Conservation (phyloP, 2,329 filamentous ascomycete species). For the Drechslerella stenobrocha region DNA sequence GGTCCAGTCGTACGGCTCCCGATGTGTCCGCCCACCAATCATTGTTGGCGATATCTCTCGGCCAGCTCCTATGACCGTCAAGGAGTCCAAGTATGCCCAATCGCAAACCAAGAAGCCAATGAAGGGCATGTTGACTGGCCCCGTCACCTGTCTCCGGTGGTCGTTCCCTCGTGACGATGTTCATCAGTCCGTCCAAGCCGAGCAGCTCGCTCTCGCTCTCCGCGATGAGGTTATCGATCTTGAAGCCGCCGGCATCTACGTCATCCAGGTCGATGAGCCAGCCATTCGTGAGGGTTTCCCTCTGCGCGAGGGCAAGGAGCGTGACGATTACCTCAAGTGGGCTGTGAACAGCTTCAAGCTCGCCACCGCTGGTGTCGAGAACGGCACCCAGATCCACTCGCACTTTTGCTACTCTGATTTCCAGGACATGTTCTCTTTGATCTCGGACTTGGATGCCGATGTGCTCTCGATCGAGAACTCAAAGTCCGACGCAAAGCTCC, state of each 20-base stretch:
- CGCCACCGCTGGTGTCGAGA: constrained; percentile 85
- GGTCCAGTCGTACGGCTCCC: constrained; percentile 98
- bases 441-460: constrained; percentile 94
- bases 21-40: constrained; percentile 96
- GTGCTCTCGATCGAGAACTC: constrained; percentile 99
- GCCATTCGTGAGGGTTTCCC: constrained; percentile 99
- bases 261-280: constrained; percentile 99
- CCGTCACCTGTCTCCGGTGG: constrained; percentile 98
- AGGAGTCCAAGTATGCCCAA: constrained; percentile 99
- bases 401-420: constrained; percentile 99
- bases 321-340: constrained; percentile 95
- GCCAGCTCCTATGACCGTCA: constrained; percentile 96
- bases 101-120: constrained; percentile 97
- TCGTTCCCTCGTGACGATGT: constrained; percentile 99
- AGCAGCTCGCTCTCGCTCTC: constrained; percentile 97
- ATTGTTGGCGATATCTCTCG: constrained; percentile 98
- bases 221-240: constrained; percentile 98
- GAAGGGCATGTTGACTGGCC: constrained; percentile 99
- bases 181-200: constrained; percentile 97
- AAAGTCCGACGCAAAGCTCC: constrained; percentile 99
- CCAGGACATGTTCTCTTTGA: constrained; percentile 99
- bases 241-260: constrained; percentile 90
- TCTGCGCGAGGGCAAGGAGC: constrained; percentile 89
- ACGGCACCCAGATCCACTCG: constrained; percentile 98
- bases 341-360: constrained; percentile 98